These are phyloP conservation scores for Phytopythium chamaehyphon DNA, from an alignment of 352 stramenopile genomes.

Conservation along the genomic window DNA sequence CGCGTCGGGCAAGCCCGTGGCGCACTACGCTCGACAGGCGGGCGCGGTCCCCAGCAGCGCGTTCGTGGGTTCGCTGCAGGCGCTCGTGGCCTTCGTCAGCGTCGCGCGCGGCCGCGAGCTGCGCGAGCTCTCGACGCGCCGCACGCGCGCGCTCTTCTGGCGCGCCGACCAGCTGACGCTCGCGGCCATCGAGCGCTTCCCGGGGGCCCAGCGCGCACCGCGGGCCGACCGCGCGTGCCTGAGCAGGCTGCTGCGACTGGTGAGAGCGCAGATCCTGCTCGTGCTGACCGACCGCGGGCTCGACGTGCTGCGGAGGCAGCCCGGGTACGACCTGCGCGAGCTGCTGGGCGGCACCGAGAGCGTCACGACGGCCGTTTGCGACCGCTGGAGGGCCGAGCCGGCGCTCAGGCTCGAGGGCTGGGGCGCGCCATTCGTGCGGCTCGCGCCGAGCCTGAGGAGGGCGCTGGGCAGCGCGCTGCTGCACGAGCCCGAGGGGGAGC, in stretches of 20 bases:
- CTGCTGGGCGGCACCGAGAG: conserved; percentile 59
- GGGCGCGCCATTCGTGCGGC: conserved; percentile 45
- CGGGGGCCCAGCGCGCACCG: conserved; percentile 5
- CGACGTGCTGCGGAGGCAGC: conserved; percentile 51
- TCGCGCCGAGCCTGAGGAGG: conserved; percentile 32
- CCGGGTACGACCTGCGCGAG: conserved; percentile 68
- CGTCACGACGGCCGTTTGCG: conserved; percentile 35
- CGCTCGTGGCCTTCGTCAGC: conserved; percentile 51
- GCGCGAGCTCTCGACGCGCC: conserved; percentile 34
- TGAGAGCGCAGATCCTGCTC: conserved; percentile 60
- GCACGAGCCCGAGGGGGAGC: conserved; percentile 19
- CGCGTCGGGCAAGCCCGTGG: conserved; percentile 43
- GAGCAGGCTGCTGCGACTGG: conserved; percentile 35
- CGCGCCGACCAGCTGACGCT: conserved; percentile 50
- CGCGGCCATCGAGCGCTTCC: conserved; percentile 35
- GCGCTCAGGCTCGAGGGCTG: conserved; percentile 37
- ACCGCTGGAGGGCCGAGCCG: conserved; percentile 34
- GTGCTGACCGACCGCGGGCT: conserved; percentile 56
- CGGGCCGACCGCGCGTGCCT: conserved; percentile 24
- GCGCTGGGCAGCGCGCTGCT: conserved; percentile 47
- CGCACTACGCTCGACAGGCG: conserved; percentile 15
- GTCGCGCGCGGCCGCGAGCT: conserved; percentile 60
- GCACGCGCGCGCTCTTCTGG: conserved; percentile 42
- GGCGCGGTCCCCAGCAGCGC: conserved; percentile 21
- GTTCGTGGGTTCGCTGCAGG: conserved; percentile 63